Evolutionary conservation across 176 grass and related monocot species (phyloP), one percentile per base, ranked within the genome.

Genomic region (Thinopyrum elongatum): DNA sequence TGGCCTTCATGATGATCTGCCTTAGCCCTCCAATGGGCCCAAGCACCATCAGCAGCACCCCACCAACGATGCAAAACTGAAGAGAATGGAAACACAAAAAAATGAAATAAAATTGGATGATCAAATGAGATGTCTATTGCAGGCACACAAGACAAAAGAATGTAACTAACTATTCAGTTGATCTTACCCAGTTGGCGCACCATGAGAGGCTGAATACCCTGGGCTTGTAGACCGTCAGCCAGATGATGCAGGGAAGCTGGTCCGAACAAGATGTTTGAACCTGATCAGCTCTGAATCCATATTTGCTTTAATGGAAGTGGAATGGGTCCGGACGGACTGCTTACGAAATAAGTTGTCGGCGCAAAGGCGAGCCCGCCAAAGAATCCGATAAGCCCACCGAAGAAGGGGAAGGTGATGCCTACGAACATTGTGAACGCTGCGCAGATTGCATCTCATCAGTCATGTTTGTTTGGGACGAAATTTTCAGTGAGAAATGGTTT

Each of bases 381-480:
- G 84, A 97, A 97, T 21, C 92, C 87, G 10, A 97, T 92, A 42
- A 97, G 84, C 4, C 92, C 92, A 25, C 74, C 63, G 10, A 97
- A 97, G 86, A 97, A 97, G 2, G 95, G 95, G 84, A 97, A 91
- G n/a, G 92, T 92, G 39, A 97, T 97, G 34, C 23, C 95, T 22
- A 97, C 12, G 78, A 97, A 97, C 95, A 97, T 97, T 17, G 94
- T 97, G 44, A 97, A 89, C 6, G 88, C 94, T 97, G 90, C 85
- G 10, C 6, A 55, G 0, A 33, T 61, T 55, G 23, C 8, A 59
- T 67, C 22, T 66, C 74, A 23, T 88, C 17, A 92, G 79, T 70
- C 79, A 29, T 53, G 7, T 82, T 66, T 78, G 21, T 7, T 68
- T 55, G 34, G 63, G 53, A 57, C 0, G 19, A 16, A 21, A 1